phyloP scores from a whole-genome alignment of 2,329 filamentous ascomycete species.

The Paraphaeosphaeria minitans region DNA sequence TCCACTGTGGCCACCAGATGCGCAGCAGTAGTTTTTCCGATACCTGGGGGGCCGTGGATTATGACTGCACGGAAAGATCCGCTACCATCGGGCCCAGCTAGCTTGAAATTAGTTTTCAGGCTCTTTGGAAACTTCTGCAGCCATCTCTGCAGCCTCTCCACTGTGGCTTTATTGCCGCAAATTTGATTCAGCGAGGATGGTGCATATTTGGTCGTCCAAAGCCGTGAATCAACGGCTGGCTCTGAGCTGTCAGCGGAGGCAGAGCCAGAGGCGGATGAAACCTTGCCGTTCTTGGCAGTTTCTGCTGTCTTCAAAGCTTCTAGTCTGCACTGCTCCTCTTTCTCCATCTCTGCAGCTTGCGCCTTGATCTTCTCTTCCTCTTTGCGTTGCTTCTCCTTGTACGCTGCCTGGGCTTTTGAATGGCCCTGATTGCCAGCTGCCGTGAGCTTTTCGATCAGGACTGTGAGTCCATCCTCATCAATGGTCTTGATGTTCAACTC shows the following conservation, averaged over 20 bases:
- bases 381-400: slow-evolving; percentile 80
- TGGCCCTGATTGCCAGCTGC: slow-evolving; percentile 75
- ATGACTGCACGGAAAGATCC: slow-evolving; percentile 88
- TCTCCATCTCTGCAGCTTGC: slow-evolving; percentile 84
- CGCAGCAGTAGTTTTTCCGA: slow-evolving; percentile 96
- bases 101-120: slow-evolving; percentile 80
- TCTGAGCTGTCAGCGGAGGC: slow-evolving; percentile 26
- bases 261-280: slow-evolving; percentile 34
- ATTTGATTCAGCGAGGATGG: slow-evolving; percentile 85
- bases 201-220: slow-evolving; percentile 96
- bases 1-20: slow-evolving; percentile 92
- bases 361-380: slow-evolving; percentile 83
- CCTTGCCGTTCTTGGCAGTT: slow-evolving; percentile 45
- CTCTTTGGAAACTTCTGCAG: slow-evolving; percentile 79
- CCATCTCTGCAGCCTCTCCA: slow-evolving; percentile 91
- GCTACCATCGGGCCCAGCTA: slow-evolving; percentile 80
- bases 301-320: slow-evolving; percentile 53
- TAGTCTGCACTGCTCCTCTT: slow-evolving; percentile 78
- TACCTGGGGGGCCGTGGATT: slow-evolving; percentile 91
- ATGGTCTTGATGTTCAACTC: slow-evolving; percentile 85
- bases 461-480: slow-evolving; percentile 89
- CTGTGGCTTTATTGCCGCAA: slow-evolving; percentile 88
- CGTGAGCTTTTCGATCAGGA: slow-evolving; percentile 79
- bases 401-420: slow-evolving; percentile 84
- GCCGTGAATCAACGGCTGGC: slow-evolving; percentile 42